A percentile compares a stretch with the other conserved stretches of the same genome.
phyloP scores from a whole-genome alignment of 306 rosid species.

The Sicyos baderoa region DNA sequence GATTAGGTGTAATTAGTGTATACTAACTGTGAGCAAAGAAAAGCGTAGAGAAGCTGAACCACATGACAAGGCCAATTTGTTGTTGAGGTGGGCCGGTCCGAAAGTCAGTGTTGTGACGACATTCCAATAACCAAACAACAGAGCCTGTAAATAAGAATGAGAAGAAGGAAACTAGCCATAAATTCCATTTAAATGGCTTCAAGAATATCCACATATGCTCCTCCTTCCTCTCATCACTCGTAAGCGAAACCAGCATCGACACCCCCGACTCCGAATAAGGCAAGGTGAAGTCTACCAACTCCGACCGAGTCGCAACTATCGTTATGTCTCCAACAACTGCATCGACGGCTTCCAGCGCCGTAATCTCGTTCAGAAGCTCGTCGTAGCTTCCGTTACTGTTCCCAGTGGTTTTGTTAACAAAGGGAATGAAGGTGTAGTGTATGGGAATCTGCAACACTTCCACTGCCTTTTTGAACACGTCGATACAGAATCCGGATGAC shows the following conservation, averaged over 20 bases:
- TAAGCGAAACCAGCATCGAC: slow-evolving; percentile 1
- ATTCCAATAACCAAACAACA: slow-evolving; percentile 9
- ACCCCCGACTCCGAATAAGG: slow-evolving; percentile 13
- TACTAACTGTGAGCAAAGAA: slow-evolving; percentile 10
- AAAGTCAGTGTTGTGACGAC: not conserved
- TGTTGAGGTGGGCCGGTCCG: not conserved
- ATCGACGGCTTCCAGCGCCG: slow-evolving; percentile 13
- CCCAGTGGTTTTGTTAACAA: not conserved
- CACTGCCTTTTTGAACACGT: not conserved
- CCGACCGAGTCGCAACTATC: not conserved
- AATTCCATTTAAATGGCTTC: slow-evolving; percentile 8
- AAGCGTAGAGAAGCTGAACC: not conserved
- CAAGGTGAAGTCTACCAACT: slow-evolving; percentile 14
- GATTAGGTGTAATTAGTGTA: too few relatives aligned
- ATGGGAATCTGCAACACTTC: not conserved
- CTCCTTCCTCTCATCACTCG: not conserved
- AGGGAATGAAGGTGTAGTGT: not conserved
- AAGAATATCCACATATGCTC: slow-evolving; percentile 6
- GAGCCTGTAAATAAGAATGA: not conserved
- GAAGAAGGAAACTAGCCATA: not conserved
- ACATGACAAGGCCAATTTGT: not conserved
- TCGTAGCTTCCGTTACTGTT: slow-evolving; percentile 1
- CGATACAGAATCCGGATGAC: slow-evolving; percentile 2
- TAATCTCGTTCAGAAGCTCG: not conserved
- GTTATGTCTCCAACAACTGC: slow-evolving; percentile 25